Evolutionary conservation across 768 basidiomycete genomes (phyloP).

Genomic region (Leccinellum rugosiceps): DNA sequence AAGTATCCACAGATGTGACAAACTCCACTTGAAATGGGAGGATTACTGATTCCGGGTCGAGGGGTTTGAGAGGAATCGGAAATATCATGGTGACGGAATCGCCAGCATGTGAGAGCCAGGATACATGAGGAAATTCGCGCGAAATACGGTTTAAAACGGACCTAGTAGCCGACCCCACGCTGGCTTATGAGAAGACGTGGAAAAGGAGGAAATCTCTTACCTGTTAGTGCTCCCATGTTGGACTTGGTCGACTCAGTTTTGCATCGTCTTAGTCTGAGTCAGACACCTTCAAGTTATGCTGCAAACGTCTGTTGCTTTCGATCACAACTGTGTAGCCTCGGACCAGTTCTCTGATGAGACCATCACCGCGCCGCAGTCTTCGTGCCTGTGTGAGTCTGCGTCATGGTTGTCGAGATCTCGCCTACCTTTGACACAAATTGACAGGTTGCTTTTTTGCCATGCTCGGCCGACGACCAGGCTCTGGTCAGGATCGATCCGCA

Average conservation of each 20-base stretch:
- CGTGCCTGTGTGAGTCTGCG: background rate
- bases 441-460: background rate
- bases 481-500: background rate
- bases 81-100: slow-evolving; percentile 20
- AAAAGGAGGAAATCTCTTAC: slow-evolving; percentile 12
- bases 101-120: slow-evolving; percentile 7
- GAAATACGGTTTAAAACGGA: slow-evolving; percentile 13
- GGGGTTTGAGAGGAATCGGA: slow-evolving; percentile 1
- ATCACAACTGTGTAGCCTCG: background rate
- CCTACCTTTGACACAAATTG: background rate
- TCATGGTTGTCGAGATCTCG: background rate
- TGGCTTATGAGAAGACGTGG: slow-evolving; percentile 1
- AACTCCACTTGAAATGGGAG: slow-evolving; percentile 3
- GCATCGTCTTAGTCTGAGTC: slow-evolving; percentile 6
- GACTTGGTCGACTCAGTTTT: too few species aligned
- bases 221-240: background rate
- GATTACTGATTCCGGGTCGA: slow-evolving; percentile 20
- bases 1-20: slow-evolving; percentile 10
- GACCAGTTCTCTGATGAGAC: background rate
- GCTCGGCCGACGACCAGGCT: background rate
- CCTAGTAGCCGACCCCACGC: slow-evolving; percentile 9
- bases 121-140: slow-evolving; percentile 23
- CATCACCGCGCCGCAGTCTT: slow-evolving; percentile 5
- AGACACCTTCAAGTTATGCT: too few species aligned
- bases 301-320: background rate